Conservation (phyloP, 2,329 filamentous ascomycete species). For the Hymenotorrendiella dingleyae region DNA sequence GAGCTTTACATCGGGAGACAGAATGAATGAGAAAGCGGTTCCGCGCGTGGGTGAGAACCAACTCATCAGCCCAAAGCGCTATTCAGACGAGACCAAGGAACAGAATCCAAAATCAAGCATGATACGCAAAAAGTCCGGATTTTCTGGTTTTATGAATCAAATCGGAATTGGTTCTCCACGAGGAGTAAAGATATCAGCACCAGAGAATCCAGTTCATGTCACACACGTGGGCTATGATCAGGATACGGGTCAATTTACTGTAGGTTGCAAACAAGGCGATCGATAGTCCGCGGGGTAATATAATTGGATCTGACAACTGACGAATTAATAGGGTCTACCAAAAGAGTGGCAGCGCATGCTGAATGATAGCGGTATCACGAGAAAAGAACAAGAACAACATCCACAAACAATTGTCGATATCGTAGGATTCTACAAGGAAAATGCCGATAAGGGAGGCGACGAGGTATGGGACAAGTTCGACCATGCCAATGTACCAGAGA, state of each 20-base stretch:
- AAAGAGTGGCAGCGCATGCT: slow-evolving; percentile 97
- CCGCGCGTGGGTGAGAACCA: slow-evolving; percentile 39
- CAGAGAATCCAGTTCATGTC: slow-evolving; percentile 95
- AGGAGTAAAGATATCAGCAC: slow-evolving; percentile 91
- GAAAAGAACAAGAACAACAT: slow-evolving; percentile 92
- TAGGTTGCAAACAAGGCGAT: slow-evolving; percentile 34
- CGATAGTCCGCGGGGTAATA: slow-evolving; percentile 9
- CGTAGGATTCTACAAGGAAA: slow-evolving; percentile 95
- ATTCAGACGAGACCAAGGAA: slow-evolving; percentile 71
- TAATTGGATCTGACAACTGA: slow-evolving; percentile 12
- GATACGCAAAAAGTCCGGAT: slow-evolving; percentile 78
- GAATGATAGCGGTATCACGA: slow-evolving; percentile 91
- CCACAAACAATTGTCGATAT: slow-evolving; percentile 95
- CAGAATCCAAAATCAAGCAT: slow-evolving; percentile 53
- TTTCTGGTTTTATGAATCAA: slow-evolving; percentile 82
- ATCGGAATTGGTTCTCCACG: slow-evolving; percentile 75
- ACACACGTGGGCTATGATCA: slow-evolving; percentile 98
- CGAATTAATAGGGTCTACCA: slow-evolving; percentile 63
- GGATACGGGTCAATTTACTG: slow-evolving; percentile 91
- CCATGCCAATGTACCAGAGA: slow-evolving; percentile 61
- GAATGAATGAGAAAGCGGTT: slow-evolving; percentile 43
- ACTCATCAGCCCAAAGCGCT: slow-evolving; percentile 58
- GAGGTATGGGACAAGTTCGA: slow-evolving; percentile 97
- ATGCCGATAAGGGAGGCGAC: slow-evolving; percentile 65
- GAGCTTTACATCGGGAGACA: slow-evolving; percentile 53